Base-by-base conservation (phyloP, 495 filamentous ascomycete species). In the Xylaria acuta region DNA sequence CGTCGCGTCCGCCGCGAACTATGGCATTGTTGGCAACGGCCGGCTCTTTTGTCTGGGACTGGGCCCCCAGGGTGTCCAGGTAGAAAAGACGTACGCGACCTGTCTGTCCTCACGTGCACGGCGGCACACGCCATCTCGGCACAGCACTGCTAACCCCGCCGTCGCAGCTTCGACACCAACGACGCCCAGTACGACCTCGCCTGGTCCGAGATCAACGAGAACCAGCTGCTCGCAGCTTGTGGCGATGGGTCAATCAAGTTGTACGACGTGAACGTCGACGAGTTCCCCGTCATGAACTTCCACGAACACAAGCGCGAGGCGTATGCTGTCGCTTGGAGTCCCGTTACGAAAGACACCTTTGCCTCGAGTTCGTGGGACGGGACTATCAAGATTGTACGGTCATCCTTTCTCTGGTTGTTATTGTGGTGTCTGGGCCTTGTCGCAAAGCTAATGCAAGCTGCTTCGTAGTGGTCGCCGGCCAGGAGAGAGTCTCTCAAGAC, bases 11-110 rank as follows among this genome's bases (percentile, higher is more conserved):
- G 90, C 93, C 9, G 90, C 94, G 54, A 97, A 99, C 84, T 99
- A 94, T 80, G 96, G 97, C 27, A 92, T 99, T 30, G 97, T 98
- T 6, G 96, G 96, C 68, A 99, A 99, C 85, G 96, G 96, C 36
- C 88, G 95, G 34, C 79, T 98, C 1, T 97, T 91, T 75, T 90
- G 95, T 64, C 86, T 98, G 18, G 90, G 90, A 47, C 82, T 99
- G 69, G 95, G 92, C 7, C 86, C 93, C 0, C 88, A 91, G 45
- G 96, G 96, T 51, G 93, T 98, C 71, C 86, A 91, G n/a, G 86
- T 92, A 20, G 89, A 93, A 76, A 95, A 94, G 87, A 90, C 86
- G 91, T 86, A 76, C 73, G 82, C 76, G 36, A 67, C 54, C 22
- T 43, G 20, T 66, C 63, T 38, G 56, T 32, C 47, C 67, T 65